These are phyloP conservation scores for Scenedesmus sp. DNA, from an alignment of 163 green algal genomes.

Conservation along the genomic window DNA sequence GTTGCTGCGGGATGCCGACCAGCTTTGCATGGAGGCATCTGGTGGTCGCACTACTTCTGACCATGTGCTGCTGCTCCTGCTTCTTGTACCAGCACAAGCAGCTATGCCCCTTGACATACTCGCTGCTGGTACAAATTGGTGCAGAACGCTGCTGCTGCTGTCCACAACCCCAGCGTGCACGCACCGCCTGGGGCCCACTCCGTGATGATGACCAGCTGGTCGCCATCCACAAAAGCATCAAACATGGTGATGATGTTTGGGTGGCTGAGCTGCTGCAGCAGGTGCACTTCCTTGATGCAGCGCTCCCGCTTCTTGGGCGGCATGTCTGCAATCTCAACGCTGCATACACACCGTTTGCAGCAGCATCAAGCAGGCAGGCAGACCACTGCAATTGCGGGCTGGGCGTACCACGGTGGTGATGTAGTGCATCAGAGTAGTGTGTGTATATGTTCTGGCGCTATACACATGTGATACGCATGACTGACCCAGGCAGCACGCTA, in stretches of 20 bases:
- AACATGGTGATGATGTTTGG: conserved; percentile 87
- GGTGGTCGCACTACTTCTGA: not conserved
- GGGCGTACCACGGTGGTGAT: too few species aligned
- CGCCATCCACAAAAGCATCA: conserved; percentile 73
- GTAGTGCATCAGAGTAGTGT: not conserved
- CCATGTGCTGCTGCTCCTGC: not conserved
- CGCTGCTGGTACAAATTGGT: not conserved
- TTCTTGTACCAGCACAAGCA: too few species aligned
- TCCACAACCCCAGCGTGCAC: not conserved
- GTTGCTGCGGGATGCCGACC: not conserved
- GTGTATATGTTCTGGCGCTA: not conserved
- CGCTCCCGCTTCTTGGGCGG: conserved; percentile 74
- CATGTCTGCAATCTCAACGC: conserved; percentile 69
- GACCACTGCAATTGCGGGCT: not conserved
- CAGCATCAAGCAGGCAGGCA: not conserved
- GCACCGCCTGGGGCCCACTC: conserved; percentile 77
- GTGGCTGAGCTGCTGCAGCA: conserved; percentile 85
- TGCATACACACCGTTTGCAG: not conserved
- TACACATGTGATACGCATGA: not conserved
- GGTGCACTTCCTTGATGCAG: conserved; percentile 82
- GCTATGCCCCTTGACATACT: too few species aligned
- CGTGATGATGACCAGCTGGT: conserved; percentile 80
- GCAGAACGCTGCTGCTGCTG: not conserved
- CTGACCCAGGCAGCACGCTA: not conserved
- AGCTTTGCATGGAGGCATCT: not conserved